A percentile compares a stretch with the other conserved stretches of the same genome.
These are phyloP conservation scores for Sideroxylon spinosum DNA, from an alignment of 179 eudicot genomes.

Conservation along the genomic window DNA sequence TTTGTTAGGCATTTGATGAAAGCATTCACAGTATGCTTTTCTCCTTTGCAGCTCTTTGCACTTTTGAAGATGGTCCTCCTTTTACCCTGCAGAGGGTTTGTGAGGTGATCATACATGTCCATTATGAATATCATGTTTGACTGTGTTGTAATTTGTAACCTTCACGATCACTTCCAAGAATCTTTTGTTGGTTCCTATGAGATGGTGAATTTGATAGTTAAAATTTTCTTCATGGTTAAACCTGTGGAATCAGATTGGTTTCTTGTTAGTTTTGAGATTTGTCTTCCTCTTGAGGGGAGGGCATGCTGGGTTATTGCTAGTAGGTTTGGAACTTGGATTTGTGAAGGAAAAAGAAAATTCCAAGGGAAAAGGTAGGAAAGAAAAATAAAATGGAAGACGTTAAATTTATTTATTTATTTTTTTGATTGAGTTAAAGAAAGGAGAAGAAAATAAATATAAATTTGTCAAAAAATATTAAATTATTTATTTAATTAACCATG, in stretches of 20 bases:
- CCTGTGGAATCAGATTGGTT: neutral
- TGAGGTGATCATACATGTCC: slow-evolving; percentile 52
- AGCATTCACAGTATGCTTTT: slow-evolving; percentile 16
- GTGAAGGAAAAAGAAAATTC: too few relatives aligned
- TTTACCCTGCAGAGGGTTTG: slow-evolving; percentile 88
- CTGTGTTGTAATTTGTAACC: slow-evolving; percentile 1
- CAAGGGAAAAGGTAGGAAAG: too few relatives aligned
- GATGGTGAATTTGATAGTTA: neutral
- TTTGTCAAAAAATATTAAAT: too few relatives aligned
- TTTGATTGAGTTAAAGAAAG: too few relatives aligned
- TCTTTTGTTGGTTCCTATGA: neutral
- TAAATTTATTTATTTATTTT: too few relatives aligned
- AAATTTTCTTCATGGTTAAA: neutral
- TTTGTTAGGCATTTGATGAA: neutral
- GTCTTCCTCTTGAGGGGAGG: slow-evolving; percentile 7
- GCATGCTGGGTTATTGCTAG: neutral
- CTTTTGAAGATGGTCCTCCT: slow-evolving; percentile 86
- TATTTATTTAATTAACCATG: too few relatives aligned
- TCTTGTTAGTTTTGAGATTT: neutral
- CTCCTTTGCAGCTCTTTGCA: slow-evolving; percentile 57
- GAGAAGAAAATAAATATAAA: too few relatives aligned
- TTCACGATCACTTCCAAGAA: slow-evolving; percentile 8
- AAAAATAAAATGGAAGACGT: too few relatives aligned
- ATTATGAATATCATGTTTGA: slow-evolving; percentile 11
- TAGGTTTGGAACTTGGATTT: too few relatives aligned